These are phyloP conservation scores for Cryptococcus wingfieldii DNA, from an alignment of 1,284 basidiomycete species.

Conservation along the genomic window DNA sequence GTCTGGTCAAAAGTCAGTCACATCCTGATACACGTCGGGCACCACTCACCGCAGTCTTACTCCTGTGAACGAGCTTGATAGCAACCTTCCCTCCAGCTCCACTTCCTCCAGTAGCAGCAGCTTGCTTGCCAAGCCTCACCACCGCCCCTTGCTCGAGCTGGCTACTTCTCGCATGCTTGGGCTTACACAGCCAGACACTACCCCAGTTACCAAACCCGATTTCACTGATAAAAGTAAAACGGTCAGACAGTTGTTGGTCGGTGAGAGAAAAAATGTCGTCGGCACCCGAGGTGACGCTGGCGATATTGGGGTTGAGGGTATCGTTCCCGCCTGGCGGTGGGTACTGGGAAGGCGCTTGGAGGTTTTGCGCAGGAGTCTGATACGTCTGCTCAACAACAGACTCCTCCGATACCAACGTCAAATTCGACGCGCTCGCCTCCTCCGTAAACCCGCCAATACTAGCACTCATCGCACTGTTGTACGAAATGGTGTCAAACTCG, in stretches of 20 bases:
- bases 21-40: neutral
- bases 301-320: slow-evolving; percentile 6
- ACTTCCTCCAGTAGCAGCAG: slow-evolving; percentile 25
- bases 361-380: neutral
- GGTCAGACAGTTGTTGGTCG: slow-evolving; percentile 36
- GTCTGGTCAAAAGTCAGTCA: slow-evolving; percentile 48
- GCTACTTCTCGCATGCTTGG: slow-evolving; percentile 9
- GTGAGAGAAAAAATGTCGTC: slow-evolving; percentile 32
- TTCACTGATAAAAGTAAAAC: slow-evolving; percentile 39
- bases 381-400: neutral
- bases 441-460: neutral
- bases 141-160: neutral
- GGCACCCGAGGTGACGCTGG: neutral
- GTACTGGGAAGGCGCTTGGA: neutral
- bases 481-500: slow-evolving; percentile 32
- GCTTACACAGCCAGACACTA: slow-evolving; percentile 41
- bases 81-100: slow-evolving; percentile 59
- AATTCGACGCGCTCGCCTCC: neutral
- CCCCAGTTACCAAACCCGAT: slow-evolving; percentile 50
- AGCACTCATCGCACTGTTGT: slow-evolving; percentile 13
- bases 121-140: slow-evolving; percentile 21
- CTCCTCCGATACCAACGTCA: neutral
- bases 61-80: slow-evolving; percentile 80
- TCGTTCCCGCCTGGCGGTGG: neutral
- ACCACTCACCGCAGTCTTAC: slow-evolving; percentile 57